A percentile compares a stretch with the other conserved stretches of the same genome.
Conservation (phyloP, 2,329 filamentous ascomycete species). For the Aspergillus sp. region DNA sequence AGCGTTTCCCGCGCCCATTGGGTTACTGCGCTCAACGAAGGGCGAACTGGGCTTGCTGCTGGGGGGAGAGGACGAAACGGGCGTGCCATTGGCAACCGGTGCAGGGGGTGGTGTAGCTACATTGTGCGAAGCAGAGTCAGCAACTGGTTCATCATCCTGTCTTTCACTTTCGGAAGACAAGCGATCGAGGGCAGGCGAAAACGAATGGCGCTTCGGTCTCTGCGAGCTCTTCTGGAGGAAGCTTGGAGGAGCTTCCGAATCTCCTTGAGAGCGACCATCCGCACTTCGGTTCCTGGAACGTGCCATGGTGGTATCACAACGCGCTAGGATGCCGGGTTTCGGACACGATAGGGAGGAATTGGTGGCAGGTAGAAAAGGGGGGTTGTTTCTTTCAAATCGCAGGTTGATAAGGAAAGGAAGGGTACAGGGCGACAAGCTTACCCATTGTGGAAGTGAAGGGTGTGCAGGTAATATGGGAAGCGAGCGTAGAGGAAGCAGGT, state of each 20-base stretch:
- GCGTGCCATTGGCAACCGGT: constrained; percentile 33
- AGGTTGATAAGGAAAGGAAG: constrained; percentile 12
- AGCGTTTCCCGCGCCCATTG: constrained; percentile 54
- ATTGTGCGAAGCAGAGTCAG: constrained; percentile 28
- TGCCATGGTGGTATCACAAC: constrained; percentile 17
- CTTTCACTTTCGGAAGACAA: constrained; percentile 16
- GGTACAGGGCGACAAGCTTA: constrained; percentile 33
- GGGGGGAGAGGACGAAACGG: constrained; percentile 40
- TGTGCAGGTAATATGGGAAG: constrained; percentile 20
- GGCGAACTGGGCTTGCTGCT: constrained; percentile 57
- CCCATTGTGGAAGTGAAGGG: constrained; percentile 38
- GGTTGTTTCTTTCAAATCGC: constrained; percentile 1
- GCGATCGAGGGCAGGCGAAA: constrained; percentile 12
- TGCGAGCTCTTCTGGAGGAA: constrained; percentile 7
- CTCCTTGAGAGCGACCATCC: constrained; percentile 17
- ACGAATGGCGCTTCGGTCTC: constrained; percentile 21
- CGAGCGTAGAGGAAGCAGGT: constrained; percentile 24
- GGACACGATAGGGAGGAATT: background rate
- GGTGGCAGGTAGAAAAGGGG: constrained; percentile 8
- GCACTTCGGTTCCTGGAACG: constrained; percentile 19
- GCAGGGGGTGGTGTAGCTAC: constrained; percentile 36
- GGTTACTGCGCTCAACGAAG: constrained; percentile 60
- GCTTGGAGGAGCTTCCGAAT: constrained; percentile 9
- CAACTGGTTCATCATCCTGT: constrained; percentile 15
- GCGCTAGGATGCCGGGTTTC: constrained; percentile 10